Evolutionary conservation across 2,329 filamentous ascomycete species (phyloP).

Genomic region (Tolypocladium sp.): DNA sequence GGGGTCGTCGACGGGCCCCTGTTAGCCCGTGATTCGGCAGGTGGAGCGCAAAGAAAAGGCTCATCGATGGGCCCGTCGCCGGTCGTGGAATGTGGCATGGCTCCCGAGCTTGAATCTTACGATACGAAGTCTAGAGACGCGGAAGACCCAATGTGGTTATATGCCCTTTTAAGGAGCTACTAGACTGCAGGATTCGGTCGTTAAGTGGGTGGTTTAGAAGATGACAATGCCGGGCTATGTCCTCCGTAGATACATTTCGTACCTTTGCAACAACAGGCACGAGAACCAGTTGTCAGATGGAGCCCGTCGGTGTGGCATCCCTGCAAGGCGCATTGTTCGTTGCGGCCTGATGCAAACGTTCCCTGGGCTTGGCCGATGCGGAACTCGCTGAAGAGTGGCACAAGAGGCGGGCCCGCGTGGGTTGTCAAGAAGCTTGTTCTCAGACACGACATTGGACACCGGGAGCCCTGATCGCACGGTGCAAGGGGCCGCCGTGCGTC

Average conservation of each 20-base stretch:
- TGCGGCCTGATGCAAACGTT: background rate
- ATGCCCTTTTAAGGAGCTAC: background rate
- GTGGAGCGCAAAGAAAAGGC: background rate
- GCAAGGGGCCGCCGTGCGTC: background rate
- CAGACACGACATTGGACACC: background rate
- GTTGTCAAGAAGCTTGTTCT: background rate
- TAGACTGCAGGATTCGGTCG: background rate
- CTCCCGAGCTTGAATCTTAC: background rate
- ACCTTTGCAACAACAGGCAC: background rate
- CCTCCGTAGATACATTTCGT: background rate
- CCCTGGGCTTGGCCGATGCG: background rate
- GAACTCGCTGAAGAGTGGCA: background rate
- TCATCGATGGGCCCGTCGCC: background rate
- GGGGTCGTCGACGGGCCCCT: background rate
- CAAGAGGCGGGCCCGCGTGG: background rate
- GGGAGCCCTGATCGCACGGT: background rate
- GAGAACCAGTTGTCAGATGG: background rate
- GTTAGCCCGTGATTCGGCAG: background rate
- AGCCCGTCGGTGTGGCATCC: background rate
- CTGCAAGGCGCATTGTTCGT: background rate
- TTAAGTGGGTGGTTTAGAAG: background rate
- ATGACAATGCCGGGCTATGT: too few relatives aligned
- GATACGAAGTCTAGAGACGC: background rate
- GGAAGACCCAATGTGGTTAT: background rate
- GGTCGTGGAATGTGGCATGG: background rate